These are phyloP conservation scores for Sporothrix pseudoabietina DNA, from an alignment of 2,329 filamentous ascomycete species.

Conservation along the genomic window DNA sequence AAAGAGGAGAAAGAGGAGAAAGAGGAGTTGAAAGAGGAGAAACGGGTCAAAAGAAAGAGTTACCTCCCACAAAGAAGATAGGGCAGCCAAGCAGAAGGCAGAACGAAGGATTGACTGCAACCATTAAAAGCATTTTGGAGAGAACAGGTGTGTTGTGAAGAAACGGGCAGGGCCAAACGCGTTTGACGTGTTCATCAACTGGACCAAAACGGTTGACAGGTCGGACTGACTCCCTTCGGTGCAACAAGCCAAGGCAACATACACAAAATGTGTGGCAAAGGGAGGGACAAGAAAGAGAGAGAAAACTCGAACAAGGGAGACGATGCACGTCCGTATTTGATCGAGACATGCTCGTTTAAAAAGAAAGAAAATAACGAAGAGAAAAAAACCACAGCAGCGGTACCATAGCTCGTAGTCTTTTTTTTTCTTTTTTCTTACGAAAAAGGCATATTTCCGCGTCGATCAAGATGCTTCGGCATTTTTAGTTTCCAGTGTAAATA, in stretches of 20 bases:
- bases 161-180: background rate
- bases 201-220: background rate
- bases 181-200: background rate
- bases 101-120: background rate
- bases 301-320: background rate
- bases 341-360: background rate
- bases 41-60: background rate
- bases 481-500: constrained; percentile 7
- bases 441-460: constrained; percentile 17
- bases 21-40: background rate
- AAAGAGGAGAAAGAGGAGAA: background rate
- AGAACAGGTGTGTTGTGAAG: background rate
- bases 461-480: constrained; percentile 20
- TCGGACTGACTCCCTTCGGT: background rate
- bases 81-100: constrained; percentile 15
- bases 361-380: background rate
- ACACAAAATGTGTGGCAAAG: background rate
- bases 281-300: background rate
- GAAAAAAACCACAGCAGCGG: background rate
- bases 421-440: no score
- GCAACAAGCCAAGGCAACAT: background rate
- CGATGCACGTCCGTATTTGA: constrained; percentile 1
- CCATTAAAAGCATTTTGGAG: background rate
- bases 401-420: background rate
- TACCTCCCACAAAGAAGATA: background rate